Evolutionary conservation across 129 eudicot species (phyloP).

Genomic region (Tanacetum coccineum): DNA sequence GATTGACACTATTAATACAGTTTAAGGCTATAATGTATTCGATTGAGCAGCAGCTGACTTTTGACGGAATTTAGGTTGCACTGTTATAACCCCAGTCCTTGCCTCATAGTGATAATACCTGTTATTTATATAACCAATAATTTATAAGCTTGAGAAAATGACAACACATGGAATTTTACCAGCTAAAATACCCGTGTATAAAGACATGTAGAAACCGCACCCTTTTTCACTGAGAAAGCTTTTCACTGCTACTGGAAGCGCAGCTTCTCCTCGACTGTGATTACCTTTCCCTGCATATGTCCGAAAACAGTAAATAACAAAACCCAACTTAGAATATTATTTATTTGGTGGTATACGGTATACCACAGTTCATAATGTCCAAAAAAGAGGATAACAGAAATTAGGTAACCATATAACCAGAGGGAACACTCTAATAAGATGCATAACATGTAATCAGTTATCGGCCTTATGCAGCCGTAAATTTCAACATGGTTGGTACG

Average conservation of each 20-base stretch:
- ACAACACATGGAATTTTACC: background rate
- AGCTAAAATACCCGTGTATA: background rate
- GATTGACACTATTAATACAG: no score
- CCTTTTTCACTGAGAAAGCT: conserved; percentile 66
- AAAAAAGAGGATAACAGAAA: background rate
- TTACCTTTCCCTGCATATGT: conserved; percentile 63
- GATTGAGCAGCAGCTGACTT: conserved; percentile 18
- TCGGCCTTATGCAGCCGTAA: no score
- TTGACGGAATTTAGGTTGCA: conserved; percentile 71
- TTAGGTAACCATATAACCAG: background rate
- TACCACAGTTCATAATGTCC: background rate
- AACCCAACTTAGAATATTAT: no score
- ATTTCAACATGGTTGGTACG: no score
- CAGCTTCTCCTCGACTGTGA: conserved; percentile 80
- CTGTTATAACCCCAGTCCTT: no score
- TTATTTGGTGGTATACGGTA: no score
- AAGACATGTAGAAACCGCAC: conserved; percentile 29
- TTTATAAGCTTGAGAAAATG: no score
- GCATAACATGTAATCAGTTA: background rate
- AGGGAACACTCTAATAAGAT: background rate
- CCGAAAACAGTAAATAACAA: no score
- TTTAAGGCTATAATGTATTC: background rate
- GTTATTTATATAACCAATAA: no score
- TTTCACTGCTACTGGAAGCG: conserved; percentile 73
- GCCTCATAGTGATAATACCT: no score